Base-by-base conservation (phyloP, 129 eudicot genomes). In the Scalesia atractyloides region DNA sequence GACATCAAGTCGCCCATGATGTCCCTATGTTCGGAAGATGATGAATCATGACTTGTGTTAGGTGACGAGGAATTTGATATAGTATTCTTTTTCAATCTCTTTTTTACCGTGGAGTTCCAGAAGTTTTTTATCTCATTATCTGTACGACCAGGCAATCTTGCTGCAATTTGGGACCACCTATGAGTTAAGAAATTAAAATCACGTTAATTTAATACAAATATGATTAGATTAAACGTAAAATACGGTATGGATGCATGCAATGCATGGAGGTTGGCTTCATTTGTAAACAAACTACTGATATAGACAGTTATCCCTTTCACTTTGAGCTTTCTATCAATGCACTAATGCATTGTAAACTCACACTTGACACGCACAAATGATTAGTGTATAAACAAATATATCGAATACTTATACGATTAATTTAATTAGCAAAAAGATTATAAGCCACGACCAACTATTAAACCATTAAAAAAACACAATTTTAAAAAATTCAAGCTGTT, bases 161-260 rank as follows among this genome's bases (percentile, higher is more conserved):
- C 84, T 34, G 97, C 97, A 30, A 91, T 91, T 61, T 86, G 96
- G 54, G 97, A 91, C 97, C 97, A 91, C 85, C 97, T 91, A 68
- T 0, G 12, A 18, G 56, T 44, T 11, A 30, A 17, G 24, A 77
- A 16, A 18, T 16, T n/a, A 16, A 68, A 62, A 60, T 12, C 4
- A 74, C 34, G 1, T 53, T 15, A 13, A 41, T 14, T 57, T 67
- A 44, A 53, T 7, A 64, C 13, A 37, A 34, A 20, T 41, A 44
- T 20, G 20, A 34, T 68, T 50, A 76, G 47, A 17, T 64, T 46
- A 63, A 63, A 76, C 81, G 82, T 78, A 71, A 80, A 75, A 62
- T 80, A 69, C 76, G 54, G 76, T 69, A 75, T 75, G 75, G 70
- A 64, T 83, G 84, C 86, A 77, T 82, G 83, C 63, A 65, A 69